These are phyloP conservation scores for Cladosporium velox DNA, from an alignment of 2,329 filamentous ascomycete genomes.

Conservation along the genomic window DNA sequence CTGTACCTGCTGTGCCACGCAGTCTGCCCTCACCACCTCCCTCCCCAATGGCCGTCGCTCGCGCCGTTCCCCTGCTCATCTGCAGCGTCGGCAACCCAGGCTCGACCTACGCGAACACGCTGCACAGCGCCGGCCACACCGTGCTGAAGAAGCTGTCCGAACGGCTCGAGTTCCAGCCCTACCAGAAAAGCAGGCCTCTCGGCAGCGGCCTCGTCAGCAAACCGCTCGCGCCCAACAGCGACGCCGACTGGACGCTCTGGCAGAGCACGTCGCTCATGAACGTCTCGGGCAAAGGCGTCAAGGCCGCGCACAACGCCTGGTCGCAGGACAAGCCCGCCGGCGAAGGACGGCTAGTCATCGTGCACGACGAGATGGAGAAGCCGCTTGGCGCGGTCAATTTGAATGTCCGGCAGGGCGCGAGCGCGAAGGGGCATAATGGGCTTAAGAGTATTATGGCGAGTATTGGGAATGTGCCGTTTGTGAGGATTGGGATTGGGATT, in stretches of 20 bases:
- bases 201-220: constrained; percentile 55
- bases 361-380: constrained; percentile 87
- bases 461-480: constrained; percentile 74
- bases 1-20: constrained; percentile 13
- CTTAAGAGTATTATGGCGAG: constrained; percentile 66
- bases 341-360: constrained; percentile 64
- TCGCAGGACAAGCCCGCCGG: constrained; percentile 37
- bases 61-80: constrained; percentile 63
- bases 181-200: constrained; percentile 45
- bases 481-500: constrained; percentile 74
- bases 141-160: constrained; percentile 65
- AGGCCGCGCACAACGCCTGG: constrained; percentile 64
- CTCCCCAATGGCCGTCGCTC: constrained; percentile 32
- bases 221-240: constrained; percentile 37
- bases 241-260: constrained; percentile 62
- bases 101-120: constrained; percentile 68
- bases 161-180: constrained; percentile 42
- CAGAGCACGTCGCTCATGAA: constrained; percentile 85
- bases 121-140: constrained; percentile 85
- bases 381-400: constrained; percentile 67
- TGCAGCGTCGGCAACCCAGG: constrained; percentile 85
- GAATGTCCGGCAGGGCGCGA: constrained; percentile 53
- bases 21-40: constrained; percentile 14
- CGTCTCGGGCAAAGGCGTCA: constrained; percentile 70
- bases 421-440: constrained; percentile 49